These are phyloP conservation scores for Cyberlindnera saturnus DNA, from an alignment of 805 yeast genomes.

Conservation along the genomic window DNA sequence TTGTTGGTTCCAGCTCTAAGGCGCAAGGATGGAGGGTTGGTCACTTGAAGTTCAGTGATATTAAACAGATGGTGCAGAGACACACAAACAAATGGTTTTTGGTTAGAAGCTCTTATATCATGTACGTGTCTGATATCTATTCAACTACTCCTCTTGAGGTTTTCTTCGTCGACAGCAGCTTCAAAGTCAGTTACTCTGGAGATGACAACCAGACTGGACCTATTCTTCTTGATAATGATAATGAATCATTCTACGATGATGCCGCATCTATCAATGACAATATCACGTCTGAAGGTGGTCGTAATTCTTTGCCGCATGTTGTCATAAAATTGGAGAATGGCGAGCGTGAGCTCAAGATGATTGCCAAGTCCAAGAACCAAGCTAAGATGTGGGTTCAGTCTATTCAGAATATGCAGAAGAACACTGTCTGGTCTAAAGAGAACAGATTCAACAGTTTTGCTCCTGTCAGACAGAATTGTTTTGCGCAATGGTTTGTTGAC, in stretches of 20 bases:
- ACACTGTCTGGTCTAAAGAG: constrained; percentile 64
- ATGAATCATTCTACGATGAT: constrained; percentile 32
- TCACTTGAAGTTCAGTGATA: constrained; percentile 72
- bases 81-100: constrained; percentile 91
- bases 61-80: constrained; percentile 82
- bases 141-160: constrained; percentile 90
- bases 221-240: constrained; percentile 24
- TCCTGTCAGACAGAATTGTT: constrained; percentile 78
- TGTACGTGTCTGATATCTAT: constrained; percentile 79
- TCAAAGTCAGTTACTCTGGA: constrained; percentile 49
- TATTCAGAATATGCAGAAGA: constrained; percentile 58
- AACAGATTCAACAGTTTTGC: constrained; percentile 89
- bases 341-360: constrained; percentile 71
- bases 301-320: constrained; percentile 39
- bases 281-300: constrained; percentile 10
- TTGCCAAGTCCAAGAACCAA: constrained; percentile 60
- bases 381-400: constrained; percentile 73
- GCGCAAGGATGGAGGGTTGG: constrained; percentile 96
- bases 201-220: constrained; percentile 21
- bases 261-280: constrained; percentile 26
- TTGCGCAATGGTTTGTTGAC: constrained; percentile 96
- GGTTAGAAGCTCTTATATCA: constrained; percentile 75
- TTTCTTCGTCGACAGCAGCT: constrained; percentile 77
- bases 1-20: constrained; percentile 75
- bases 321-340: constrained; percentile 59